phyloP scores from a whole-genome alignment of 805 yeast genomes.

The Candida jianshihensis region DNA sequence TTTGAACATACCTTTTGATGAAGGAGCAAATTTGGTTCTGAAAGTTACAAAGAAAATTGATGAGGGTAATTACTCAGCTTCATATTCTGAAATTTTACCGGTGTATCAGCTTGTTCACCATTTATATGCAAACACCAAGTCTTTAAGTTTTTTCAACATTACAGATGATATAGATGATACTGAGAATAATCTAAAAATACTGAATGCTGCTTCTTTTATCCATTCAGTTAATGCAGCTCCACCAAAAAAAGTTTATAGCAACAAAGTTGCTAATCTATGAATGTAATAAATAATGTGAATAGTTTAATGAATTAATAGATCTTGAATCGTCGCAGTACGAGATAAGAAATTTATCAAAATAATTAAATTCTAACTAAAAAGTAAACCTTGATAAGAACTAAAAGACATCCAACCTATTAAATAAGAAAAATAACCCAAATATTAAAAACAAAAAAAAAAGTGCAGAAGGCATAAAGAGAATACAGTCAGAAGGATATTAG shows the following conservation, averaged over 20 bases:
- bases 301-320: too few relatives aligned
- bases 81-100: conserved; percentile 12
- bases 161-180: conserved; percentile 10
- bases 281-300: too few relatives aligned
- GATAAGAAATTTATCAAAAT: too few relatives aligned
- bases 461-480: too few relatives aligned
- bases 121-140: conserved; percentile 28
- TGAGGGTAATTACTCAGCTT: conserved; percentile 7
- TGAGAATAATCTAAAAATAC: conserved; percentile 13
- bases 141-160: conserved; percentile 28
- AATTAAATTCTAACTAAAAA: too few relatives aligned
- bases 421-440: too few relatives aligned
- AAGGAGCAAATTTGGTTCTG: conserved; percentile 1
- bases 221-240: conserved; percentile 8
- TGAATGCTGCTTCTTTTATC: conserved; percentile 9
- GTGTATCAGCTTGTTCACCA: conserved; percentile 16
- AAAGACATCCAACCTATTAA: too few relatives aligned
- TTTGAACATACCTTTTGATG: conserved; percentile 1
- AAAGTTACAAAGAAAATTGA: conserved; percentile 6
- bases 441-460: too few relatives aligned
- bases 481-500: too few relatives aligned
- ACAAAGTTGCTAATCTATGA: too few relatives aligned
- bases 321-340: too few relatives aligned
- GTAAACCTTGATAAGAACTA: too few relatives aligned
- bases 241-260: conserved; percentile 12